Evolutionary conservation across 352 stramenopile genomes (phyloP).

Genomic region (Globisporangium paroecandrum): DNA sequence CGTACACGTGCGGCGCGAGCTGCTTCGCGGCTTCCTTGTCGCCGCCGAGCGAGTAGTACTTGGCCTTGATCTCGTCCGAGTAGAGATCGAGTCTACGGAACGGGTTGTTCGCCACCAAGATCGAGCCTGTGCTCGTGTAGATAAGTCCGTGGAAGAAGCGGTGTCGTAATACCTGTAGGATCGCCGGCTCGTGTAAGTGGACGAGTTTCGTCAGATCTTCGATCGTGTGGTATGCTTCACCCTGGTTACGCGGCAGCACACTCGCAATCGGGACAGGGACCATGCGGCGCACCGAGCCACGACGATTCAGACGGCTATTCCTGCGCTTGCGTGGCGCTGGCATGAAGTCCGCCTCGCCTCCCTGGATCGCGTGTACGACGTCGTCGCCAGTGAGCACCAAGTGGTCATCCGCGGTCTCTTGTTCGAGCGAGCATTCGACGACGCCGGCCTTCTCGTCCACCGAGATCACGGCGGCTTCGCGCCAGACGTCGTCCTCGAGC

Average conservation of each 20-base stretch:
- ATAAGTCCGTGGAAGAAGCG: constrained; percentile 85
- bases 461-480: constrained; percentile 56
- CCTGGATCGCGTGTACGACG: constrained; percentile 21
- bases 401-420: constrained; percentile 36
- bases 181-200: constrained; percentile 88
- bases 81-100: constrained; percentile 75
- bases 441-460: constrained; percentile 36
- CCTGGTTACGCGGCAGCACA: constrained; percentile 58
- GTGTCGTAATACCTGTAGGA: constrained; percentile 79
- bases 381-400: constrained; percentile 27
- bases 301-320: constrained; percentile 33
- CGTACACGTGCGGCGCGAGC: constrained; percentile 84
- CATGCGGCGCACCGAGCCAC: constrained; percentile 36
- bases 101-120: constrained; percentile 83
- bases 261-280: constrained; percentile 32
- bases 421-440: constrained; percentile 57
- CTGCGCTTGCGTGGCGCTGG: constrained; percentile 38
- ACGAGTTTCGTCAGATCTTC: constrained; percentile 90
- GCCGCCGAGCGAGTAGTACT: constrained; percentile 61
- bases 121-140: constrained; percentile 88
- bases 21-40: constrained; percentile 50
- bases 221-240: constrained; percentile 60
- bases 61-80: constrained; percentile 58
- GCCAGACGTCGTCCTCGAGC: constrained; percentile 67
- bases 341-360: constrained; percentile 40